Evolutionary conservation across 768 basidiomycete species (phyloP).

Genomic region (Tephrocybe sp.): DNA sequence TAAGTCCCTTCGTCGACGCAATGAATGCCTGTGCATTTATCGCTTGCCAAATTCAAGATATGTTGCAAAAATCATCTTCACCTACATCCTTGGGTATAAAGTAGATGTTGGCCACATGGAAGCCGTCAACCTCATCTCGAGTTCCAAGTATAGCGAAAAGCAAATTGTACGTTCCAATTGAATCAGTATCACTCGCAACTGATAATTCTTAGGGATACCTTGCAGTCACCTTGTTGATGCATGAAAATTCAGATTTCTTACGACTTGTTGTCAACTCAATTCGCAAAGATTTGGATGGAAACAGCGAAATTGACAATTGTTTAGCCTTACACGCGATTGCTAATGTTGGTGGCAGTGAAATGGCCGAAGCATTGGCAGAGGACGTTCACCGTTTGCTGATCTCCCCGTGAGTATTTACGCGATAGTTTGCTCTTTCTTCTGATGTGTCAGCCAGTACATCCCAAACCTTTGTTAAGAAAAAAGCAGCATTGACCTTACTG

Average conservation of each 20-base stretch:
- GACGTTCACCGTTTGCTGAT: slow-evolving; percentile 95
- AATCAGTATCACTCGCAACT: slow-evolving; percentile 11
- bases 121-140: slow-evolving; percentile 96
- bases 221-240: slow-evolving; percentile 95
- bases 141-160: slow-evolving; percentile 95
- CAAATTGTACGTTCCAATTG: slow-evolving; percentile 75
- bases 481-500: slow-evolving; percentile 91
- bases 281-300: slow-evolving; percentile 92
- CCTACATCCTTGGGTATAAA: slow-evolving; percentile 98
- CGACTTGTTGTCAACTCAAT: slow-evolving; percentile 98
- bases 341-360: slow-evolving; percentile 95
- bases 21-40: slow-evolving; percentile 2
- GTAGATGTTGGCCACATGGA: slow-evolving; percentile 99
- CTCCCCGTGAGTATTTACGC: slow-evolving; percentile 68
- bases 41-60: slow-evolving; percentile 52
- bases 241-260: slow-evolving; percentile 97
- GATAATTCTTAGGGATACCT: slow-evolving; percentile 77
- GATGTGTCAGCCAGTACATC: slow-evolving; percentile 66
- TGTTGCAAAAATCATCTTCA: slow-evolving; percentile 98
- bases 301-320: slow-evolving; percentile 93
- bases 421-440: slow-evolving; percentile 4
- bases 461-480: slow-evolving; percentile 95
- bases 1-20: slow-evolving; percentile 32
- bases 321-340: slow-evolving; percentile 97
- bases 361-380: slow-evolving; percentile 93